These are phyloP conservation scores for Gossypium aridum DNA, from an alignment of 441 rosid genomes.

Conservation along the genomic window DNA sequence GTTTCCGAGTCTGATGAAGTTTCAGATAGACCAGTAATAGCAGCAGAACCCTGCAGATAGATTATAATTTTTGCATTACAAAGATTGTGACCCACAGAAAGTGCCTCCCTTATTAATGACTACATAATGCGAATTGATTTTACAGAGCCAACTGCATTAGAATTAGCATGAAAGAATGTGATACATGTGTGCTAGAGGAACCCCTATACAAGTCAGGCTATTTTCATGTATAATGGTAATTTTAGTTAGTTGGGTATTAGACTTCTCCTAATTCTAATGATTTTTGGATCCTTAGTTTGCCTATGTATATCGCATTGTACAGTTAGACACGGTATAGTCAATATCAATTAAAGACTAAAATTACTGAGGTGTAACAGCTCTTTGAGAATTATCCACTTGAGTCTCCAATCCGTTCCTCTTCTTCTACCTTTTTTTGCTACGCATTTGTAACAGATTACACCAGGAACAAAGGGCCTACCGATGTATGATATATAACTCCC, in stretches of 20 bases:
- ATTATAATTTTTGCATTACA: slow-evolving; percentile 6
- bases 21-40: slow-evolving; percentile 80
- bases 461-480: slow-evolving; percentile 42
- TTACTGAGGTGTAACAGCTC: background rate
- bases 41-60: slow-evolving; percentile 69
- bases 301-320: background rate
- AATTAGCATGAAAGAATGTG: background rate
- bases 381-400: background rate
- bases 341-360: background rate
- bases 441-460: background rate
- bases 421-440: background rate
- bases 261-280: background rate
- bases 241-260: background rate
- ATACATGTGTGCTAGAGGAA: background rate
- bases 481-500: slow-evolving; percentile 85
- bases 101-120: background rate
- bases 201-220: background rate
- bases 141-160: background rate
- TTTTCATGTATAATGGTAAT: background rate
- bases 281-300: background rate
- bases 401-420: background rate
- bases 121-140: background rate
- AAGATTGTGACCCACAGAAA: background rate
- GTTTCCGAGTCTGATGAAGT: slow-evolving; percentile 83
- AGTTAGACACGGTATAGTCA: background rate